A percentile compares a stretch with the other conserved stretches of the same genome.
phyloP scores from a whole-genome alignment of 1,139 yeast species.

The Eremothecium sinecaudum region DNA sequence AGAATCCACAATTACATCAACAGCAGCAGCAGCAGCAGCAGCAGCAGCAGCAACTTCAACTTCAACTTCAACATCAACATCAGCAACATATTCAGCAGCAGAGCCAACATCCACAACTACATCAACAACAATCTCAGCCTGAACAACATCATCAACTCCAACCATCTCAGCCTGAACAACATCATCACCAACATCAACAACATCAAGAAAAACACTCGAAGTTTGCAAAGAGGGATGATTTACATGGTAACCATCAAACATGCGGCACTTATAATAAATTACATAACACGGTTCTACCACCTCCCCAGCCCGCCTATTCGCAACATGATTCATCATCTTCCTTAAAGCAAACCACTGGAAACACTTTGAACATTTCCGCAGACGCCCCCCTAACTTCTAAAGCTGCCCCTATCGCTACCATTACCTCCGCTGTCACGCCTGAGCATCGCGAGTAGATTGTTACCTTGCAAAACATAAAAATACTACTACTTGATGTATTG shows the following conservation, averaged over 20 bases:
- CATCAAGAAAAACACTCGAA: not conserved
- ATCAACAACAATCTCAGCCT: no score
- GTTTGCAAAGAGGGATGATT: not conserved
- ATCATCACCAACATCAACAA: no score
- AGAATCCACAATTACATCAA: slow-evolving; percentile 6
- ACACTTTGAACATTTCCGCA: not conserved
- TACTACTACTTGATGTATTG: no score
- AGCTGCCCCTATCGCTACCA: slow-evolving; percentile 2
- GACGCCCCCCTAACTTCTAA: slow-evolving; percentile 1
- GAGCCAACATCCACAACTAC: not conserved
- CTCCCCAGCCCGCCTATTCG: not conserved
- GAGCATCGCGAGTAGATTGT: slow-evolving; percentile 1
- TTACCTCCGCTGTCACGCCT: slow-evolving; percentile 3
- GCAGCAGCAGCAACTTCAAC: slow-evolving; percentile 1
- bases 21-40: slow-evolving; percentile 5
- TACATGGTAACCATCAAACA: not conserved
- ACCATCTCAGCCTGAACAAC: no score
- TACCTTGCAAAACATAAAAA: not conserved
- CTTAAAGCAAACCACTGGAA: not conserved
- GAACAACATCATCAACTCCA: no score
- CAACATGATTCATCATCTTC: slow-evolving; percentile 1
- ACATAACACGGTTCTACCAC: not conserved
- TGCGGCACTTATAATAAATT: not conserved
- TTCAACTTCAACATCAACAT: not conserved
- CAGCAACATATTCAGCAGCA: slow-evolving; percentile 5